These are phyloP conservation scores for Dactylis glomerata DNA, from an alignment of 176 grass and related monocot genomes.

Conservation along the genomic window DNA sequence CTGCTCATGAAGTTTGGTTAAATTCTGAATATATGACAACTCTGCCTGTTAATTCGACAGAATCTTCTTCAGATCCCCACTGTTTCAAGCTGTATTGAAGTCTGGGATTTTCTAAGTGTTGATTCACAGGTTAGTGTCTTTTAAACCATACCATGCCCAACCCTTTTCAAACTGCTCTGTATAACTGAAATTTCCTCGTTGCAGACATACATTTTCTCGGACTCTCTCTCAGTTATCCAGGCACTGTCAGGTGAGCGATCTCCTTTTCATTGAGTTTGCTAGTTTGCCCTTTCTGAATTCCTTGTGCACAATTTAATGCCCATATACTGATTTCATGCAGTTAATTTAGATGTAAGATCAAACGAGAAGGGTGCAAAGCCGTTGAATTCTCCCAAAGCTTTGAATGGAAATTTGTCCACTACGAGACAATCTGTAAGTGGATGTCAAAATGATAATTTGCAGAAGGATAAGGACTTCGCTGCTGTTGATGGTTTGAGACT, in stretches of 20 bases:
- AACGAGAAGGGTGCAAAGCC: constrained; percentile 53
- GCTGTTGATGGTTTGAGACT: constrained; percentile 59
- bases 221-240: constrained; percentile 85
- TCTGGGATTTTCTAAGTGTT: constrained; percentile 96
- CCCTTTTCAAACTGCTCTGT: constrained; percentile 4
- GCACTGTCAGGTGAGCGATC: constrained; percentile 66
- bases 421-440: constrained; percentile 30
- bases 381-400: constrained; percentile 44
- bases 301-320: constrained; percentile 14
- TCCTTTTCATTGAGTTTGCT: neutral
- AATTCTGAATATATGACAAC: neutral
- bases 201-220: constrained; percentile 88
- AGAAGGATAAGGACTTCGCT: constrained; percentile 30
- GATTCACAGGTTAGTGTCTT: constrained; percentile 79
- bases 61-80: constrained; percentile 95
- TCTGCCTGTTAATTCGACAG: constrained; percentile 46
- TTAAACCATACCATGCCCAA: constrained; percentile 8
- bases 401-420: constrained; percentile 42
- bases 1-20: neutral
- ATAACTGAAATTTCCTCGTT: constrained; percentile 27
- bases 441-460: constrained; percentile 31
- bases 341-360: constrained; percentile 68
- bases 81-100: constrained; percentile 95
- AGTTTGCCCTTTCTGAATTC: constrained; percentile 19
- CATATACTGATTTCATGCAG: constrained; percentile 37